These are phyloP conservation scores for Grifola frondosa DNA, from an alignment of 1,284 basidiomycete species.

Conservation along the genomic window DNA sequence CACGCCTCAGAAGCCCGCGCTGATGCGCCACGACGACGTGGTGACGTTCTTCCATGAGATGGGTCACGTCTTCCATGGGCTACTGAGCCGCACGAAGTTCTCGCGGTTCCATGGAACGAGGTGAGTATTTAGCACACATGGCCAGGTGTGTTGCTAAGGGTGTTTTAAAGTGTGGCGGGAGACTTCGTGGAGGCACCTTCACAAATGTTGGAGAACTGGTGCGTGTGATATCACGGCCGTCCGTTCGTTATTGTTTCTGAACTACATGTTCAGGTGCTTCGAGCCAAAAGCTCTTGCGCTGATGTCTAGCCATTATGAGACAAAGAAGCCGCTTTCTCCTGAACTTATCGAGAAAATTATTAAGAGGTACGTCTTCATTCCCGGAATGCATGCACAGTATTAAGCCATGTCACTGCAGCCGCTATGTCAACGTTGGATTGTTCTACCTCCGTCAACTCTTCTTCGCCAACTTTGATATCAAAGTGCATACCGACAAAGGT, in stretches of 20 bases:
- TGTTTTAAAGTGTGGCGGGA: slow-evolving; percentile 53
- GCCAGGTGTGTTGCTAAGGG: neutral
- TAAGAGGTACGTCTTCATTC: slow-evolving; percentile 51
- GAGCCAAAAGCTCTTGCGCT: slow-evolving; percentile 70
- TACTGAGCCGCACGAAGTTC: slow-evolving; percentile 72
- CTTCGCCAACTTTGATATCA: slow-evolving; percentile 79
- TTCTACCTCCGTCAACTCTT: slow-evolving; percentile 81
- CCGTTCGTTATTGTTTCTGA: too few relatives aligned
- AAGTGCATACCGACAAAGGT: slow-evolving; percentile 73
- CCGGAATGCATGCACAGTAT: neutral
- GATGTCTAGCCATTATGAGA: slow-evolving; percentile 80
- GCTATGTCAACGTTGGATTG: slow-evolving; percentile 78
- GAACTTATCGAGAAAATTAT: slow-evolving; percentile 80
- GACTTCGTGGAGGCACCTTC: slow-evolving; percentile 89
- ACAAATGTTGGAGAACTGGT: slow-evolving; percentile 93
- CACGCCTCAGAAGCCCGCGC: slow-evolving; percentile 74
- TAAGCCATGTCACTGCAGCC: slow-evolving; percentile 39
- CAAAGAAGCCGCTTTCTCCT: slow-evolving; percentile 65
- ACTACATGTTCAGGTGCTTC: slow-evolving; percentile 58
- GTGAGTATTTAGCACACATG: too few relatives aligned
- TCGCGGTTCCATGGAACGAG: slow-evolving; percentile 78
- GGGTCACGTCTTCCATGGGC: slow-evolving; percentile 86
- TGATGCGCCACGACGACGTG: slow-evolving; percentile 81
- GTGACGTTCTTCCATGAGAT: slow-evolving; percentile 83
- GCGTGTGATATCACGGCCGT: too few relatives aligned